These are phyloP conservation scores for Candida caryicola DNA, from an alignment of 805 yeast species.

Conservation along the genomic window DNA sequence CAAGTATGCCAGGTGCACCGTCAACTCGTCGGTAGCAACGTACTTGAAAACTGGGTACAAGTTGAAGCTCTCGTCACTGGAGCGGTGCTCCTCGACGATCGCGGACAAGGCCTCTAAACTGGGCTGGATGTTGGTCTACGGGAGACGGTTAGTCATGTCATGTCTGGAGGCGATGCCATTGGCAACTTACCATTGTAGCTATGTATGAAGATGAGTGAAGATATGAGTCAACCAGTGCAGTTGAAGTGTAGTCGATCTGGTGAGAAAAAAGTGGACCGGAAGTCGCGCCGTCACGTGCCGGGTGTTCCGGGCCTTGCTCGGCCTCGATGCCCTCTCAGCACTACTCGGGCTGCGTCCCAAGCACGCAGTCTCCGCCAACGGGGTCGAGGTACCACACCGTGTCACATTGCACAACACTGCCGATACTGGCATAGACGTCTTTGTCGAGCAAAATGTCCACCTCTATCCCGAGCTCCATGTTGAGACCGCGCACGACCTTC, in stretches of 20 bases:
- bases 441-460: constrained; percentile 37
- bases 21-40: constrained; percentile 71
- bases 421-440: constrained; percentile 28
- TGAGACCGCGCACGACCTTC: constrained; percentile 42
- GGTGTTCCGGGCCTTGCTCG: no score
- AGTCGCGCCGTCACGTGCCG: no score
- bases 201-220: constrained; percentile 1
- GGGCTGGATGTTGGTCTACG: constrained; percentile 35
- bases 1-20: constrained; percentile 88
- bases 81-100: constrained; percentile 19
- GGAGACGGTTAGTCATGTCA: constrained; percentile 18
- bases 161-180: background rate
- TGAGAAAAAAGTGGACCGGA: no score
- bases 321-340: no score
- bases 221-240: constrained; percentile 4
- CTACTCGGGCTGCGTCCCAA: constrained; percentile 11
- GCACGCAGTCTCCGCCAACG: constrained; percentile 36
- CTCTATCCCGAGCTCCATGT: constrained; percentile 45
- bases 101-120: constrained; percentile 28
- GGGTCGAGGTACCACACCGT: constrained; percentile 44
- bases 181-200: constrained; percentile 24
- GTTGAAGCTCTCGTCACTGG: constrained; percentile 42
- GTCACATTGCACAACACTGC: constrained; percentile 46
- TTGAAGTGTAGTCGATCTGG: no score
- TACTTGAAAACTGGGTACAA: constrained; percentile 78